A percentile compares a stretch with the other conserved stretches of the same genome.
These are phyloP conservation scores for Entamoeba moshkovskii DNA, from an alignment of 208 protist species.

Conservation along the genomic window DNA sequence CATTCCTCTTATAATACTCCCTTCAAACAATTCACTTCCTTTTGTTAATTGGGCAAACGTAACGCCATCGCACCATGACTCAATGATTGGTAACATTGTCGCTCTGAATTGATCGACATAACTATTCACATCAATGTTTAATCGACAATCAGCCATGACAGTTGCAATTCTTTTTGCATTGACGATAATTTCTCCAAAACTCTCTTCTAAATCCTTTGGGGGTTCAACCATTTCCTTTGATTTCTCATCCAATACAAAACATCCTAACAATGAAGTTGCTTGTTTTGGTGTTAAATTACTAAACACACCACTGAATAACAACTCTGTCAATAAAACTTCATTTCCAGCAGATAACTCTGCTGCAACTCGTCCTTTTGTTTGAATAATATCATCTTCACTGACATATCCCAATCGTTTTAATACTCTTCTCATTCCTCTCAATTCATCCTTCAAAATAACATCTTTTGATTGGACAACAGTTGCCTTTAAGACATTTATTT, in stretches of 20 bases:
- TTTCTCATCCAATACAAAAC: neutral
- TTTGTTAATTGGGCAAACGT: neutral
- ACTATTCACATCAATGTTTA: neutral
- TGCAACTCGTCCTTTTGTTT: slow-evolving; percentile 16
- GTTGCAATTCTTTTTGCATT: neutral
- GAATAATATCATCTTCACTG: neutral
- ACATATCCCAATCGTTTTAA: slow-evolving; percentile 1
- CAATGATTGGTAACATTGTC: neutral
- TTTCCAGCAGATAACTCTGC: slow-evolving; percentile 1
- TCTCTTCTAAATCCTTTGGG: neutral
- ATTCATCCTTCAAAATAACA: neutral
- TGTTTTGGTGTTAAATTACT: neutral
- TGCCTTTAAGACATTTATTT: neutral
- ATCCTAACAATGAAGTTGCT: neutral
- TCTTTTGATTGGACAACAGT: neutral
- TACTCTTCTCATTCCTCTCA: neutral
- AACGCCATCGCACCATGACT: neutral
- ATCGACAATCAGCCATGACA: neutral
- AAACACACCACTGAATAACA: neutral
- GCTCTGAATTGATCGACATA: neutral
- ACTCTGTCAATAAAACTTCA: neutral
- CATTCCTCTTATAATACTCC: neutral
- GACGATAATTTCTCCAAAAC: neutral
- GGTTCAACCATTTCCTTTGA: neutral
- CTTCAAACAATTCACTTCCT: neutral